phyloP scores from a whole-genome alignment of 352 stramenopile genomes.

The Phytophthora agathidicida region DNA sequence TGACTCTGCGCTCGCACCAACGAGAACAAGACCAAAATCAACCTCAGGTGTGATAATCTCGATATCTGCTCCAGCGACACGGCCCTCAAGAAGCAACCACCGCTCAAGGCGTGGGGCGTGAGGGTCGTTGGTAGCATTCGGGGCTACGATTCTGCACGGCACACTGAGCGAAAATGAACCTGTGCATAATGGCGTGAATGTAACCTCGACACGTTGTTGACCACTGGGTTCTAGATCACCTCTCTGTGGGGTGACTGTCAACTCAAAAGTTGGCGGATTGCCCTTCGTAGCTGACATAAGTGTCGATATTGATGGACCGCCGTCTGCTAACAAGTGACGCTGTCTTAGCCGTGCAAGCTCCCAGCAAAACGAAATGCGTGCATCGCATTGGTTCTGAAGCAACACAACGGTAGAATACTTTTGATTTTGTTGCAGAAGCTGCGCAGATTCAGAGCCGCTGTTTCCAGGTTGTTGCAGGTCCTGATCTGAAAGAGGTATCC shows the following conservation, averaged over 20 bases:
- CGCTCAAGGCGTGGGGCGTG: slow-evolving; percentile 36
- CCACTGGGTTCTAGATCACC: slow-evolving; percentile 32
- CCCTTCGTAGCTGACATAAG: slow-evolving; percentile 1
- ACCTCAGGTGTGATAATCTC: slow-evolving; percentile 57
- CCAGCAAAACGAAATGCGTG: slow-evolving; percentile 41
- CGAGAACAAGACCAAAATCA: slow-evolving; percentile 79
- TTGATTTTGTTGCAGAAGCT: slow-evolving; percentile 12
- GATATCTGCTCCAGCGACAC: slow-evolving; percentile 45
- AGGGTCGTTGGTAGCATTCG: neutral
- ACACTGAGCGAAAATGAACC: slow-evolving; percentile 56
- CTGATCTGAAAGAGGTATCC: slow-evolving; percentile 12
- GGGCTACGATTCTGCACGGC: slow-evolving; percentile 38
- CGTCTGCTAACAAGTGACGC: slow-evolving; percentile 16
- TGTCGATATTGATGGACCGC: slow-evolving; percentile 5
- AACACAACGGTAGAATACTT: slow-evolving; percentile 23
- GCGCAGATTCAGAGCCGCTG: slow-evolving; percentile 5
- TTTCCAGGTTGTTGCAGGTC: slow-evolving; percentile 12
- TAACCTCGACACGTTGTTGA: slow-evolving; percentile 23
- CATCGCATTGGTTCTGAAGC: slow-evolving; percentile 41
- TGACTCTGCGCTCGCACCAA: slow-evolving; percentile 51
- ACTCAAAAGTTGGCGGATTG: slow-evolving; percentile 24
- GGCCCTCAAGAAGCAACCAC: slow-evolving; percentile 61
- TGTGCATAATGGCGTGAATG: slow-evolving; percentile 49
- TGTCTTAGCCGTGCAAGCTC: slow-evolving; percentile 24
- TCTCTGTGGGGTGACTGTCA: slow-evolving; percentile 20